These are phyloP conservation scores for Xylariaceae sp. DNA, from an alignment of 2,329 filamentous ascomycete genomes.

Conservation along the genomic window DNA sequence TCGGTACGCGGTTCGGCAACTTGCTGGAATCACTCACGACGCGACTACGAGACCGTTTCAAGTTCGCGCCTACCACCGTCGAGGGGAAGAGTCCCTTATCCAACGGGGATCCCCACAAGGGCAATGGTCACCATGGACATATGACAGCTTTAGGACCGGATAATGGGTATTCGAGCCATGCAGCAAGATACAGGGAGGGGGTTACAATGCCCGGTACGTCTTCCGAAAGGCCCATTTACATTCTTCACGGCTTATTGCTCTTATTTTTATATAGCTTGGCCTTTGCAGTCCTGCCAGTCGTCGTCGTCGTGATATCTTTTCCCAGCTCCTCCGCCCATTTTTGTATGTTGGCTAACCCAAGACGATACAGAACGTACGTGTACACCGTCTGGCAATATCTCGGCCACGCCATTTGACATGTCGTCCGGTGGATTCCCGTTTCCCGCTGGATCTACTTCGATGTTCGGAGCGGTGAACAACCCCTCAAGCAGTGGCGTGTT, in stretches of 20 bases:
- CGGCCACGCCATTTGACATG: slow-evolving; percentile 58
- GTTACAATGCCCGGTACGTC: slow-evolving; percentile 29
- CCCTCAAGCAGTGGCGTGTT: slow-evolving; percentile 31
- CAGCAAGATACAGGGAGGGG: slow-evolving; percentile 26
- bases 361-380: slow-evolving; percentile 34
- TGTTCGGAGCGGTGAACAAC: slow-evolving; percentile 47
- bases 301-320: not conserved
- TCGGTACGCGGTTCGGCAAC: slow-evolving; percentile 78
- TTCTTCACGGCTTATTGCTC: not conserved
- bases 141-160: slow-evolving; percentile 28
- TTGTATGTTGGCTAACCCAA: slow-evolving; percentile 11
- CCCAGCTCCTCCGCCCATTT: not conserved
- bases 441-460: slow-evolving; percentile 41
- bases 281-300: not conserved
- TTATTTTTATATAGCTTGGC: not conserved
- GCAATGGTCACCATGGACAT: slow-evolving; percentile 27
- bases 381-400: slow-evolving; percentile 48
- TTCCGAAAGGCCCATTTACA: not conserved
- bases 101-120: slow-evolving; percentile 29
- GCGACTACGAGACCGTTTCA: slow-evolving; percentile 68
- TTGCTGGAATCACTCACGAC: slow-evolving; percentile 74
- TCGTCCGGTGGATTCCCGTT: slow-evolving; percentile 51
- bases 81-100: slow-evolving; percentile 39
- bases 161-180: slow-evolving; percentile 24
- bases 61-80: slow-evolving; percentile 51